Base-by-base conservation (phyloP, 202 grass and related monocot species). In the Schoenoplectus tabernaemontani region DNA sequence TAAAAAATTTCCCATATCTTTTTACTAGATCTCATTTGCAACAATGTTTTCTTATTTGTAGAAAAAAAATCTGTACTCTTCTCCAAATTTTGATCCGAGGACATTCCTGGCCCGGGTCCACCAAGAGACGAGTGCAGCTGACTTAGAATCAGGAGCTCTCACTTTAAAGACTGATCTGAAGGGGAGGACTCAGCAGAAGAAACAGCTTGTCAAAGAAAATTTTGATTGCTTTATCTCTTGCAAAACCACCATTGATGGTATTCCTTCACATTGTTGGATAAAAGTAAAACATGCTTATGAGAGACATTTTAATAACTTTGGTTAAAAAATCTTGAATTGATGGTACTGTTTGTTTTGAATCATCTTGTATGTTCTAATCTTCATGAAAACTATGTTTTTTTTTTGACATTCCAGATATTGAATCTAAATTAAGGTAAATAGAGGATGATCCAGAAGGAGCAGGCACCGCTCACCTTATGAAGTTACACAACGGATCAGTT, bases 231-330 rank as follows among this genome's bases (percentile, higher is more conserved):
- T 99, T 75, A 88, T 99, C 50, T 99, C 96, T 3, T 99, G 96
- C 96, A 99, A 99, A 89, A 99, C 96, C 61, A 99, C 96, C 59
- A 99, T 99, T 82, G 96, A 99, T 57, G 96, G 96, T 99, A 93
- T 67, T 47, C 57, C 22, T 86, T 64, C 71, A 33, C 64, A 3
- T 82, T 59, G 65, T 83, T 57, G 43, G 12, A 77, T 54, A 46
- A 22, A 72, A 72, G 36, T 64, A 39, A 17, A 72, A 71, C 46
- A 71, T 60, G 28, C 42, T 62, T 88, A 61, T 46, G 78, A 63
- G 60, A 65, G 59, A 81, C 76, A 82, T 84, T 47, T 79, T 53
- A 17, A 76, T 50, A 32, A 32, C 58, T 28, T 83, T 71, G 9
- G 62, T 54, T 62, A 57, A 66, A 47, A 57, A 33, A 37, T 66